Base-by-base conservation (phyloP, 805 yeast species). In the Candida insectorum region DNA sequence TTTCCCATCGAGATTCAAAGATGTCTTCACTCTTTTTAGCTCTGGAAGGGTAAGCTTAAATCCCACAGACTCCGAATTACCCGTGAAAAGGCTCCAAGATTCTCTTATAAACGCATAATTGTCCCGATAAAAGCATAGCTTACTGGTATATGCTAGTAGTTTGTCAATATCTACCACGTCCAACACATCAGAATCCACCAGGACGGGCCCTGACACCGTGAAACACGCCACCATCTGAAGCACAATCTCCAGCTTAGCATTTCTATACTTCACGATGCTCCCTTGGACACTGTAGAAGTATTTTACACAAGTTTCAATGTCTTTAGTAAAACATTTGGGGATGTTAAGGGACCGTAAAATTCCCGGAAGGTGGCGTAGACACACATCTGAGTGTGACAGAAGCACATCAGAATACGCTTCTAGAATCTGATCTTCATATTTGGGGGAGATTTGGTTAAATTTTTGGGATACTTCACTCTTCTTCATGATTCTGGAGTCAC, bases 131-230 rank as follows among this genome's bases (percentile, higher is more conserved):
- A 54, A 52, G 13, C 65, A 33, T 13, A 66, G 48, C 29, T 52
- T 51, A 26, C 43, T 48, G 26, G 48, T 40, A 34, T 57, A 51
- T 14, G 27, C 24, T 11, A 63, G 48, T 17, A 66, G 48, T 42
- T 65, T 67, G 34, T 65, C 71, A 17, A 66, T 51, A 39, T 67
- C 72, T 11, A 67, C 49, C 4, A 67, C 54, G 37, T 66, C 73
- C 5, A 65, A 48, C 7, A 60, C 49, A 15, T 55, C 58, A 17
- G 38, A 37, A 1, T 43, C 26, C 12, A 40, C 41, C 5, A 29
- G 29, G 12, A 38, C 23, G 3, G 39, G 32, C 3, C 47, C 30
- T 2, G 61, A 48, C 15, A 66, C 48, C 3, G 71, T 63, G 26
- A 43, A 32, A 3, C 28, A 20, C 14, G 20, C 15, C 9, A 43